Evolutionary conservation across 2,329 filamentous ascomycete genomes (phyloP).

Genomic region (Penicillium sp.): DNA sequence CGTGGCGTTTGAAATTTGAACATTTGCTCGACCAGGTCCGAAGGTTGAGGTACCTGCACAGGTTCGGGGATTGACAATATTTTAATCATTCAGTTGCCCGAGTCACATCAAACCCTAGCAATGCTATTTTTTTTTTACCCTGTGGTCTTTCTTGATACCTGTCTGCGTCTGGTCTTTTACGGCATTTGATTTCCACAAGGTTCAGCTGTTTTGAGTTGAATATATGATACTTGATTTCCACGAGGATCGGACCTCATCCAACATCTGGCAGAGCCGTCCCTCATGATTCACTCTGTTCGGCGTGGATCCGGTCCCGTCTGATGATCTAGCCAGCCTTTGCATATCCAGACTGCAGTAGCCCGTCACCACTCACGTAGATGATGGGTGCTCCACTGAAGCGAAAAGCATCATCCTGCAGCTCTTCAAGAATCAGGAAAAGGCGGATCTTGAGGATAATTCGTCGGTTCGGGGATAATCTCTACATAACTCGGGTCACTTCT

Average conservation of each 20-base stretch:
- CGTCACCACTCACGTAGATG: background rate
- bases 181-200: no score
- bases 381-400: background rate
- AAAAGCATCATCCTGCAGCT: background rate
- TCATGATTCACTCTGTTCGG: background rate
- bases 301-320: no score
- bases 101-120: no score
- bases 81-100: no score
- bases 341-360: background rate
- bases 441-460: background rate
- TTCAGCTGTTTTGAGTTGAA: no score
- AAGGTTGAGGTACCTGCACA: background rate
- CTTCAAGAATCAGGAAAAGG: background rate
- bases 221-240: no score
- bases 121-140: no score
- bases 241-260: background rate
- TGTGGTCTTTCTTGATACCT: no score
- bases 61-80: no score
- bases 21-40: conserved; percentile 3
- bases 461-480: background rate
- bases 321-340: background rate
- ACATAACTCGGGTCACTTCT: no score
- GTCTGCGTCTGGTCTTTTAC: no score
- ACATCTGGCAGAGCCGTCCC: background rate
- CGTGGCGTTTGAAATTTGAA: conserved; percentile 16